Evolutionary conservation across 2,329 filamentous ascomycete genomes (phyloP).

Genomic region (Grosmannia huntii): DNA sequence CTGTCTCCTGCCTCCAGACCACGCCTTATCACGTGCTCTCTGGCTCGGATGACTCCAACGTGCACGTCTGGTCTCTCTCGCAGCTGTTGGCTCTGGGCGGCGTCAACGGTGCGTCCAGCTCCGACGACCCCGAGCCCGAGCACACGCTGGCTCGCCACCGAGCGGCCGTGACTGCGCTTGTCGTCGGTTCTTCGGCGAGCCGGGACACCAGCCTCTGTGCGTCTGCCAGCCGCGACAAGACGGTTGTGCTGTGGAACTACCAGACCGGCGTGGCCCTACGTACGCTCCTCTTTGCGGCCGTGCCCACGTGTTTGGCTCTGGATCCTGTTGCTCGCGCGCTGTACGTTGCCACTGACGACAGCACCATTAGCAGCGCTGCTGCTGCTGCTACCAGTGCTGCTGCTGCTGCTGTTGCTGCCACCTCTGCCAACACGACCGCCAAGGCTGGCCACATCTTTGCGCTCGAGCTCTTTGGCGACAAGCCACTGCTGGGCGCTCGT

Average conservation of each 20-base stretch:
- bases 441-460: constrained; percentile 41
- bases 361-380: neutral
- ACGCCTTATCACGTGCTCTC: constrained; percentile 63
- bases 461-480: constrained; percentile 55
- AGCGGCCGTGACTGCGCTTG: constrained; percentile 54
- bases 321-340: constrained; percentile 77
- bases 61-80: constrained; percentile 82
- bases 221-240: constrained; percentile 75
- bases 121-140: constrained; percentile 50
- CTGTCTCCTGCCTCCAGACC: constrained; percentile 62
- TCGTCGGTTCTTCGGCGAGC: constrained; percentile 46
- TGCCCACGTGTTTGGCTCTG: constrained; percentile 58
- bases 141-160: constrained; percentile 68
- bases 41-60: constrained; percentile 73
- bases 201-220: constrained; percentile 66
- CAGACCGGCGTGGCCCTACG: constrained; percentile 62
- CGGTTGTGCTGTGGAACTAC: constrained; percentile 88
- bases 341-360: constrained; percentile 66
- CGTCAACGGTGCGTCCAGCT: neutral
- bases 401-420: neutral
- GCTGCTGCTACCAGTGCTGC: neutral
- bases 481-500: constrained; percentile 40
- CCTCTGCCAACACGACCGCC: neutral
- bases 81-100: constrained; percentile 47
- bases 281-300: constrained; percentile 67